Conservation (phyloP, 2,329 filamentous ascomycete species). For the Cladosporium sp. region DNA sequence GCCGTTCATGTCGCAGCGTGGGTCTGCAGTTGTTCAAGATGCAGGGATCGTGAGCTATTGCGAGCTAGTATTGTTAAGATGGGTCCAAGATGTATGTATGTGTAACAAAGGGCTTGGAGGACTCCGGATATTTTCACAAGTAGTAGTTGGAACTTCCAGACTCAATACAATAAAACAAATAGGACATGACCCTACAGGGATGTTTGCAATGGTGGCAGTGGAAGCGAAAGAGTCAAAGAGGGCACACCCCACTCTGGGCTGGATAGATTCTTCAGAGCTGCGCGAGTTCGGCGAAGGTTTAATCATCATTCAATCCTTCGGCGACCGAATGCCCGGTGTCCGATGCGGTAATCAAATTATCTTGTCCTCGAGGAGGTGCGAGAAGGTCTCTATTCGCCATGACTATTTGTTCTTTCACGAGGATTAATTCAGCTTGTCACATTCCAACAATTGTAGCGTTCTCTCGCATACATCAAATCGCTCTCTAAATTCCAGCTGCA, state of each 20-base stretch:
- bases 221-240: conserved; percentile 7
- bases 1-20: conserved; percentile 46
- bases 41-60: neutral
- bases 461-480: no score
- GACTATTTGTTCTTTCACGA: neutral
- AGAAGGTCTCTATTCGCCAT: neutral
- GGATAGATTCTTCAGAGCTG: conserved; percentile 18
- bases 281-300: conserved; percentile 4
- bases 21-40: neutral
- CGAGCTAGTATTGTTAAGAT: conserved; percentile 1
- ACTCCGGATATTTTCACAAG: conserved; percentile 26
- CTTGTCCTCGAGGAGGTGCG: neutral
- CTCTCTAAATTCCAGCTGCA: neutral
- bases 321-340: neutral
- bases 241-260: conserved; percentile 8
- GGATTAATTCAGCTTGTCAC: neutral
- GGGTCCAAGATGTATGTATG: conserved; percentile 2
- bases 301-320: neutral
- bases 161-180: conserved; percentile 41
- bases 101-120: neutral
- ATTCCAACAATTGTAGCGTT: no score
- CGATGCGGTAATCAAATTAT: neutral
- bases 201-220: neutral
- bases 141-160: conserved; percentile 39
- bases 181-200: conserved; percentile 33